Conservation (phyloP, 352 stramenopile species). For the Pythium myriotylum region DNA sequence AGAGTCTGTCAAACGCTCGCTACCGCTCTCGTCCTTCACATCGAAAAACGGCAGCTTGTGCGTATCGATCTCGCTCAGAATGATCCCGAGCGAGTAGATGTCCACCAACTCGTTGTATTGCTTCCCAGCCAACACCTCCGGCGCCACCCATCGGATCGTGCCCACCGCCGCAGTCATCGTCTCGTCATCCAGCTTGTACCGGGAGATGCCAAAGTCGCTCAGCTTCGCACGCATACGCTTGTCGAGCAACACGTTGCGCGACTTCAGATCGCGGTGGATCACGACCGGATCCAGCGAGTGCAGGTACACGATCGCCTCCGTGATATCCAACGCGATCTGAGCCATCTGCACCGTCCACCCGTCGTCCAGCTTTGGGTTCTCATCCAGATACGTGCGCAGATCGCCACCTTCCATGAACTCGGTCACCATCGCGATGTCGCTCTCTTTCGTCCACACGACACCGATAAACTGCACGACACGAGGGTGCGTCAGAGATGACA, state of each 20-base stretch:
- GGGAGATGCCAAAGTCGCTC: constrained; percentile 40
- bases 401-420: constrained; percentile 37
- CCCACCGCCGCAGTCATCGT: constrained; percentile 22
- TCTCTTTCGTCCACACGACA: constrained; percentile 37
- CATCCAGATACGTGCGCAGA: constrained; percentile 17
- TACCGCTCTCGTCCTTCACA: constrained; percentile 9
- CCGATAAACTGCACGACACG: constrained; percentile 27
- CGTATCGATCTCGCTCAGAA: constrained; percentile 25
- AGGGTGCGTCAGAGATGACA: constrained; percentile 16
- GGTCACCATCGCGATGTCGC: constrained; percentile 25
- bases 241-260: constrained; percentile 39
- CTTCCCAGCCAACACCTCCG: constrained; percentile 18
- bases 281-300: no score
- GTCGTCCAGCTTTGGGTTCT: neutral
- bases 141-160: constrained; percentile 23
- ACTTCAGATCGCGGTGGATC: no score
- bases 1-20: constrained; percentile 20
- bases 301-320: constrained; percentile 30
- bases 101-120: constrained; percentile 24
- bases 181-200: constrained; percentile 23
- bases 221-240: constrained; percentile 35
- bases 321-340: constrained; percentile 19
- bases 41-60: constrained; percentile 24
- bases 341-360: constrained; percentile 13
- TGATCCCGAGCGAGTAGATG: constrained; percentile 24